Percentiles rank a stretch among this genome's conserved stretches.
Evolutionary conservation across 73 alveolate species (phyloP).

Genomic region (Paramecium sonneborni): DNA sequence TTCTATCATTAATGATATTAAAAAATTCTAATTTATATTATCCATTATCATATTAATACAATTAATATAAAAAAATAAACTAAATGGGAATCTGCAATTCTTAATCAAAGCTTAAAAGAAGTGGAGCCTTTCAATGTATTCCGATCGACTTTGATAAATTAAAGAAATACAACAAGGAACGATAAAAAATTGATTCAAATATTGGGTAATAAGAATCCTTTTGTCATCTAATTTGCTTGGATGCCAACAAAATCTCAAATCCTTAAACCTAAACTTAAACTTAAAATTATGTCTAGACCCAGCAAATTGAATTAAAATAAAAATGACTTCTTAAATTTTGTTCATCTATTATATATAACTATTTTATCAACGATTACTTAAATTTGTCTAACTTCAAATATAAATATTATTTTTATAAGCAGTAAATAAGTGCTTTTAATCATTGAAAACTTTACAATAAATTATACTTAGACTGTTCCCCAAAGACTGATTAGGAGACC

Average conservation of each 20-base stretch:
- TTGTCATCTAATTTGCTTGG: not conserved
- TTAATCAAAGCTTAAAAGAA: not conserved
- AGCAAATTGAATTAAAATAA: not conserved
- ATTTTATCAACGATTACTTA: not conserved
- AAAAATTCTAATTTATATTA: not conserved
- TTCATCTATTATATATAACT: not conserved
- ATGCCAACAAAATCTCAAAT: not conserved
- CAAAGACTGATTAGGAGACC: no score
- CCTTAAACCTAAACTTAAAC: not conserved
- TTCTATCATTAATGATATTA: not conserved
- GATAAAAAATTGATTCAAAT: not conserved
- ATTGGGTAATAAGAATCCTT: not conserved
- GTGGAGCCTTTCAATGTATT: not conserved
- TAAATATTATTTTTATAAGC: constrained; percentile 66
- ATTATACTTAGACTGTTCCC: no score
- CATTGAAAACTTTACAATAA: no score
- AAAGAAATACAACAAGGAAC: not conserved
- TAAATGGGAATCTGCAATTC: not conserved
- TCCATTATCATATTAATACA: not conserved
- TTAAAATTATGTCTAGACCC: not conserved
- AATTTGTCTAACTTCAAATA: not conserved
- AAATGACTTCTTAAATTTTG: not conserved
- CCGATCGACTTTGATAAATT: not conserved
- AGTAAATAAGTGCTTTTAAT: no score
- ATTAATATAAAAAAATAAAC: not conserved